Evolutionary conservation across 2,329 filamentous ascomycete species (phyloP).

Genomic region (Colletotrichum sp.): DNA sequence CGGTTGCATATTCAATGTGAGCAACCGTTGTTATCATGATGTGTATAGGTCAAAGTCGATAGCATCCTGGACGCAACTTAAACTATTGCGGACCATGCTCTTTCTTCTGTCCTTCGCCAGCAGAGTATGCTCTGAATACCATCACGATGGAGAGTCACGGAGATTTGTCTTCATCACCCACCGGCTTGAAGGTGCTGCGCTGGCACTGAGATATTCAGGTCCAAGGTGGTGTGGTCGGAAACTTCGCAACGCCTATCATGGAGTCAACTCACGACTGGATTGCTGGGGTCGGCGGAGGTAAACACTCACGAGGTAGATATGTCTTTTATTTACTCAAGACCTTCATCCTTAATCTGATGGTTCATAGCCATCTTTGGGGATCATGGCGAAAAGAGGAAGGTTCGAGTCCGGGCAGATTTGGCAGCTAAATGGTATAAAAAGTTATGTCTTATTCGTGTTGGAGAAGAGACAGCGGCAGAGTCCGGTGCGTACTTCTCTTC

Average conservation of each 20-base stretch:
- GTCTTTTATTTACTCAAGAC: too few relatives aligned
- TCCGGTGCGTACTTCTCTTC: too few relatives aligned
- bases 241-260: background rate
- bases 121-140: background rate
- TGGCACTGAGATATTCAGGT: background rate
- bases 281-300: background rate
- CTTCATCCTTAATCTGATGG: too few relatives aligned
- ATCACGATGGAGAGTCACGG: background rate
- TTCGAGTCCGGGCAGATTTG: fast-evolving
- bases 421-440: background rate
- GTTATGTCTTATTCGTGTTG: background rate
- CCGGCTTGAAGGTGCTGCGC: background rate
- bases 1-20: background rate
- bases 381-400: fast-evolving
- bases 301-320: too few relatives aligned
- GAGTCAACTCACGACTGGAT: fast-evolving
- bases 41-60: too few relatives aligned
- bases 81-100: background rate
- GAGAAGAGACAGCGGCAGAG: background rate
- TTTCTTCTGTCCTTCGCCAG: background rate
- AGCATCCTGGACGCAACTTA: background rate
- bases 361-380: too few relatives aligned
- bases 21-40: too few relatives aligned
- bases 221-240: background rate
- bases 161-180: background rate